Evolutionary conservation across 768 basidiomycete species (phyloP).

Genomic region (Phaffia tasmanica): DNA sequence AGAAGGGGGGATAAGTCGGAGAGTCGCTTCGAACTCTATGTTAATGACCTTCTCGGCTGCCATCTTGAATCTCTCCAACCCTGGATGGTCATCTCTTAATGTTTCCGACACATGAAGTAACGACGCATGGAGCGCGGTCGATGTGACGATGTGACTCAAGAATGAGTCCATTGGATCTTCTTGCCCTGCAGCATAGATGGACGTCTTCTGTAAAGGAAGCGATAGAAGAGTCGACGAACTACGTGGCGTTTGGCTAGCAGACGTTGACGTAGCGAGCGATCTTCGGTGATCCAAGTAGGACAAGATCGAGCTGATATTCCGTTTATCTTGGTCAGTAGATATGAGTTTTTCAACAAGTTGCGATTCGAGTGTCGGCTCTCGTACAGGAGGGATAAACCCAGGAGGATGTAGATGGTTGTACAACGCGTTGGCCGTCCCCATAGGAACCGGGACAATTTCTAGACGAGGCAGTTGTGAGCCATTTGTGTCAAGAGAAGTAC

Average conservation of each 20-base stretch:
- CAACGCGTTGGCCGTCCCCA: slow-evolving; percentile 88
- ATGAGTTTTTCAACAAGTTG: not conserved
- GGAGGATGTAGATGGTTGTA: slow-evolving; percentile 66
- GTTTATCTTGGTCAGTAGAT: no score
- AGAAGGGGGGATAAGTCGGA: slow-evolving; percentile 48
- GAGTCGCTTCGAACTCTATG: slow-evolving; percentile 56
- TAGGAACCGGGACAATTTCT: slow-evolving; percentile 51
- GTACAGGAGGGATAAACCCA: slow-evolving; percentile 23
- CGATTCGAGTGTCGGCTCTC: not conserved
- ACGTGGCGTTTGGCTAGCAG: slow-evolving; percentile 24
- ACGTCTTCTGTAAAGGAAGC: slow-evolving; percentile 4
- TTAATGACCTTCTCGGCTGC: slow-evolving; percentile 66
- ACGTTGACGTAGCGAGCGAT: not conserved
- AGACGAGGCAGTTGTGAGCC: slow-evolving; percentile 33
- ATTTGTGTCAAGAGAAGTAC: slow-evolving; percentile 10
- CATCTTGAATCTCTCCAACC: slow-evolving; percentile 73
- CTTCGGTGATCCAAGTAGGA: not conserved
- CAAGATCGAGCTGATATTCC: slow-evolving; percentile 35
- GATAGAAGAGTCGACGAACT: slow-evolving; percentile 41
- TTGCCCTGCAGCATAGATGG: not conserved
- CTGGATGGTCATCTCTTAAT: slow-evolving; percentile 57
- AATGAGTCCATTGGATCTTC: slow-evolving; percentile 28
- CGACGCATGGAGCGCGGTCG: slow-evolving; percentile 71
- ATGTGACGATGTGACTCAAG: slow-evolving; percentile 70
- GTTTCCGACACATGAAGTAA: slow-evolving; percentile 57